Evolutionary conservation across 768 basidiomycete genomes (phyloP).

Genomic region (Termitomyces sp.): DNA sequence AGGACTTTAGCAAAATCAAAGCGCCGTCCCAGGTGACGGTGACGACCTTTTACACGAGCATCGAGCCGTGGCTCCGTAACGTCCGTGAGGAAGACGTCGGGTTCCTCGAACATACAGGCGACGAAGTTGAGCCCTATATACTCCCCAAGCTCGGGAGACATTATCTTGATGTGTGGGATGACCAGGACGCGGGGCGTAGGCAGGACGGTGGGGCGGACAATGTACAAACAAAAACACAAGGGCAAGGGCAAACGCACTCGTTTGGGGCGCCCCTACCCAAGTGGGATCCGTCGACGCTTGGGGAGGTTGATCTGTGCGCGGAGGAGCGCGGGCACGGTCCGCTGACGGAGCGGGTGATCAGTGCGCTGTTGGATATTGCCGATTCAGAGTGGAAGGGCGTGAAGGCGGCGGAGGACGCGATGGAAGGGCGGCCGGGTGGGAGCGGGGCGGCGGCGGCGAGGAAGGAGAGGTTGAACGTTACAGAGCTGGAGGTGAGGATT

Average conservation of each 20-base stretch:
- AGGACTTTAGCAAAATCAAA: conserved; percentile 87
- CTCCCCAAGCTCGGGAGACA: conserved; percentile 84
- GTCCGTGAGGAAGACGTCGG: conserved; percentile 96
- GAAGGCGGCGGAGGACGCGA: conserved; percentile 78
- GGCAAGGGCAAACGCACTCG: conserved; percentile 20
- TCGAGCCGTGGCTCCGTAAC: conserved; percentile 85
- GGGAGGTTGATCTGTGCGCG: conserved; percentile 58
- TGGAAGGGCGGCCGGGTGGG: conserved; percentile 78
- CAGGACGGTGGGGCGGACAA: conserved; percentile 19
- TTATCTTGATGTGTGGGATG: conserved; percentile 91
- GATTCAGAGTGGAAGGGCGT: conserved; percentile 70
- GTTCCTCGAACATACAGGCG: conserved; percentile 85
- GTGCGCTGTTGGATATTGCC: conserved; percentile 67
- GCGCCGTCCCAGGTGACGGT: conserved; percentile 64
- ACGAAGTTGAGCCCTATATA: conserved; percentile 82
- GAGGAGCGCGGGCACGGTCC: conserved; percentile 85
- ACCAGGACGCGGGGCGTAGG: conserved; percentile 64
- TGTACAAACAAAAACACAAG: too few species aligned
- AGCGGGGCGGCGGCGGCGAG: conserved; percentile 73
- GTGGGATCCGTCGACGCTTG: conserved; percentile 81
- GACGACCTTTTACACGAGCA: conserved; percentile 78
- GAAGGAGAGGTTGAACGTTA: conserved; percentile 70
- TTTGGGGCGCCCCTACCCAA: conserved; percentile 53
- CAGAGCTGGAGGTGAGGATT: conserved; percentile 71
- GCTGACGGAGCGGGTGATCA: conserved; percentile 79